Evolutionary conservation across 768 basidiomycete genomes (phyloP).

Genomic region (Strobilomyces echinocephalus): DNA sequence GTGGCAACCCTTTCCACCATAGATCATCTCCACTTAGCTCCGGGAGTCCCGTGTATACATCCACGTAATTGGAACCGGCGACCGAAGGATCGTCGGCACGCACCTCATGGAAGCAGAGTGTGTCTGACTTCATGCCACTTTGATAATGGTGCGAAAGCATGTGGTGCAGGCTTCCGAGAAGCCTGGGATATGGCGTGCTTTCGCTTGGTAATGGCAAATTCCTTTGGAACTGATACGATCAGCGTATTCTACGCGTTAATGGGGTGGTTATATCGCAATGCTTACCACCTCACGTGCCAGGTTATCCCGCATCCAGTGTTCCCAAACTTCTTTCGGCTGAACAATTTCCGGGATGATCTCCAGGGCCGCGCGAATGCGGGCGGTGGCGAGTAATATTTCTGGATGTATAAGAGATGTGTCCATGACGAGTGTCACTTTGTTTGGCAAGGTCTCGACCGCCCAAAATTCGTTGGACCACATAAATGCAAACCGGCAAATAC

Average conservation of each 20-base stretch:
- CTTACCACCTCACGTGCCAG: not conserved
- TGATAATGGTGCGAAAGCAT: not conserved
- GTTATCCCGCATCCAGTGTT: not conserved
- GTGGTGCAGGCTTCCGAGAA: not conserved
- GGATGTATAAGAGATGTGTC: not conserved
- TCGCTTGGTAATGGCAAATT: not conserved
- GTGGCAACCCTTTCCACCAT: not conserved
- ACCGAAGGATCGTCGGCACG: not conserved
- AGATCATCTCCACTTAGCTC: not conserved
- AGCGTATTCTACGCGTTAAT: too few relatives aligned
- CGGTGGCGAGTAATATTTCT: not conserved
- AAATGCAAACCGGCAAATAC: too few relatives aligned
- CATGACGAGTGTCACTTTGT: too few relatives aligned
- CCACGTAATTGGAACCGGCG: not conserved
- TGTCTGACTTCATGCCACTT: not conserved
- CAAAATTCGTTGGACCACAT: too few relatives aligned
- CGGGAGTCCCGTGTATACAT: not conserved
- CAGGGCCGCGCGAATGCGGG: not conserved
- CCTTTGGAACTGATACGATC: not conserved
- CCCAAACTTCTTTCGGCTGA: not conserved
- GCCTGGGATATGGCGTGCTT: not conserved
- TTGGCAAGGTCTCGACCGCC: too few relatives aligned
- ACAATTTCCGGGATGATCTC: not conserved
- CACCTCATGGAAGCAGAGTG: not conserved
- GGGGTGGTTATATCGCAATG: too few relatives aligned